A percentile compares a stretch with the other conserved stretches of the same genome.
phyloP scores from a whole-genome alignment of 345 rosid species.

The Salix caprea region DNA sequence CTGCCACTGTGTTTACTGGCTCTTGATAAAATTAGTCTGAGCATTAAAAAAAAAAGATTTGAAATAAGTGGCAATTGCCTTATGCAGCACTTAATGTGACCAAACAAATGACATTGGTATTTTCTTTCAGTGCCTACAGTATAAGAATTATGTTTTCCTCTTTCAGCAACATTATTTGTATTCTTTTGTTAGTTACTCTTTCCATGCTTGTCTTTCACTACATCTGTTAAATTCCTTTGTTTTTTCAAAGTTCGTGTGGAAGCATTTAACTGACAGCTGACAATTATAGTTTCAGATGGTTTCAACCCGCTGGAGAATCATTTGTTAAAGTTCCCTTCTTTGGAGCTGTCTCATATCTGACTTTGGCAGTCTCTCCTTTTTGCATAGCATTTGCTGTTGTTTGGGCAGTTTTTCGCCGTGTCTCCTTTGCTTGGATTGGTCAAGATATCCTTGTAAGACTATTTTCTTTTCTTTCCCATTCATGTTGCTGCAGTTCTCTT shows the following conservation, averaged over 20 bases:
- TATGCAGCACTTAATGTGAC: background rate
- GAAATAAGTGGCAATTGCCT: background rate
- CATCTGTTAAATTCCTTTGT: background rate
- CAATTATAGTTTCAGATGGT: slow-evolving; percentile 82
- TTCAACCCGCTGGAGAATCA: slow-evolving; percentile 69
- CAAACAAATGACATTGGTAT: background rate
- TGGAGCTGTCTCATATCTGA: slow-evolving; percentile 85
- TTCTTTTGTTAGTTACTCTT: background rate
- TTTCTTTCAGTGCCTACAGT: background rate
- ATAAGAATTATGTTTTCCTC: background rate
- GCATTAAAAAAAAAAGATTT: background rate
- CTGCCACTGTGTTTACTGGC: background rate
- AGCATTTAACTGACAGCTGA: slow-evolving; percentile 36
- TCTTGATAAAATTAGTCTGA: background rate
- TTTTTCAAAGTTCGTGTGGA: background rate
- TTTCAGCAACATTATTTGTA: background rate
- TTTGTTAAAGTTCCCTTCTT: slow-evolving; percentile 70
- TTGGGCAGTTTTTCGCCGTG: slow-evolving; percentile 73
- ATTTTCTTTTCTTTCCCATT: background rate
- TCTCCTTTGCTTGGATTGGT: slow-evolving; percentile 89
- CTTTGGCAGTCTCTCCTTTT: slow-evolving; percentile 83
- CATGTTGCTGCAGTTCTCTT: background rate
- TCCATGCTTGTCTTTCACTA: background rate
- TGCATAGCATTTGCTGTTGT: slow-evolving; percentile 86
- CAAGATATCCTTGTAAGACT: slow-evolving; percentile 96